Base-by-base conservation (phyloP, 106 monocot species). In the Xerophyta viscosa region DNA sequence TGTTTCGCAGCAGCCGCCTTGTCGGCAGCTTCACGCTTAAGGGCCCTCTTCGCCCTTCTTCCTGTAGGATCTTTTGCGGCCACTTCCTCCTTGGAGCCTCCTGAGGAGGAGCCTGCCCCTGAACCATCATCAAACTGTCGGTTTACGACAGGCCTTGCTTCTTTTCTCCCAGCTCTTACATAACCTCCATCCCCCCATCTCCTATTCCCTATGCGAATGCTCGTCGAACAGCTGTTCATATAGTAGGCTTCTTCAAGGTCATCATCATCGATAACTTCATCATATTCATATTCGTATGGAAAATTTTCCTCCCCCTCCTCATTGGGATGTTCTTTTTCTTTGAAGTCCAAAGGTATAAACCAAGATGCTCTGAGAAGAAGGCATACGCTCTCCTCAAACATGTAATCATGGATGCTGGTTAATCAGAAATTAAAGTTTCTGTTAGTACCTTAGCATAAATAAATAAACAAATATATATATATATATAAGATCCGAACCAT, bases 351-450 rank as follows among this genome's bases (percentile, higher is more conserved):
- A 36, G 96, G 90, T 31, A 80, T 68, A 57, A 90, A 98, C 90
- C 96, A 98, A 21, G 68, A 19, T 41, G 96, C 82, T 63, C 90
- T 60, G 2, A 90, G 66, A 37, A 90, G 82, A 20, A 90, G 90
- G 60, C 85, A 90, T 3, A 98, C 86, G 53, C 96, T 98, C 58
- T 98, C 96, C 60, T 86, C 96, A 45, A 82, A 83, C 85, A 90
- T 68, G 64, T 71, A 90, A 58, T 98, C 96, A 33, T 79, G 82
- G 27, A 98, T 80, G 41, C 96, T 98, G 82, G 52, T 73, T 41
- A 12, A 50, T 12, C 1, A 0, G 24, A 50, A 24, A 50, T 9
- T n/a, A n/a, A n/a, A n/a, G n/a, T n/a, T n/a, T n/a, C n/a, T n/a
- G n/a, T n/a, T n/a, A n/a, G n/a, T n/a, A n/a, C n/a, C n/a, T n/a